Evolutionary conservation across 805 yeast species (phyloP), one percentile per base, ranked within the genome.

Genomic region (Candida morakotiae): DNA sequence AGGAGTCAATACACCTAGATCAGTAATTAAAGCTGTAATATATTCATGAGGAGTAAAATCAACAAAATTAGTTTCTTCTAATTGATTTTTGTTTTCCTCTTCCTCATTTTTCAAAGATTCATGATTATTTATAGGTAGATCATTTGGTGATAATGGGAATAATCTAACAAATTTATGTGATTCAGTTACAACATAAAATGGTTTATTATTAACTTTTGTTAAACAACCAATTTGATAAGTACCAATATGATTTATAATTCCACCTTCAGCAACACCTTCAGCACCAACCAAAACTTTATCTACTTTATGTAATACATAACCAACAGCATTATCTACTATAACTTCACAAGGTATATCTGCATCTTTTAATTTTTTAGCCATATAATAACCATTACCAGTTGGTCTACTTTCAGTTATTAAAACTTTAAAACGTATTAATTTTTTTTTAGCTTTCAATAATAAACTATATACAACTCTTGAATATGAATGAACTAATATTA

Each of bases 251-350:
- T 93, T 93, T 48, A 93, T 91, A 33, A 94, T 87, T 23, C 99
- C 99, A 39, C 99, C 99, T 66, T 93, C 99, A 3, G 96, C 95
- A 3, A 93, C 99, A 48, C 99, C 99, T 62, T 93, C 98, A 1
- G 98, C 98, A 38, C 99, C 99, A 47, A 93, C 93, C 46, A 93
- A 75, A 4, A 93, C 85, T 60, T 93, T 91, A 64, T 91, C 95
- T 10, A 89, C 88, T 58, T 85, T 84, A 58, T 87, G 89, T 41
- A 93, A 81, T 26, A 88, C 87, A 48, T 81, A 87, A 0, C 98
- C 98, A 10, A 91, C 97, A 6, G 96, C 95, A 37, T 87, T 80
- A 56, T 93, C 99, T 13, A 87, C 89, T 34, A 93, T 85, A 36
- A 88, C 71, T 36, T 87, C 81, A 9, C 83, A 93, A 0, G 98